Percentiles rank a stretch among this genome's conserved stretches.
These are phyloP conservation scores for Zygoascus biomembranicola DNA, from an alignment of 805 yeast species.

Conservation along the genomic window DNA sequence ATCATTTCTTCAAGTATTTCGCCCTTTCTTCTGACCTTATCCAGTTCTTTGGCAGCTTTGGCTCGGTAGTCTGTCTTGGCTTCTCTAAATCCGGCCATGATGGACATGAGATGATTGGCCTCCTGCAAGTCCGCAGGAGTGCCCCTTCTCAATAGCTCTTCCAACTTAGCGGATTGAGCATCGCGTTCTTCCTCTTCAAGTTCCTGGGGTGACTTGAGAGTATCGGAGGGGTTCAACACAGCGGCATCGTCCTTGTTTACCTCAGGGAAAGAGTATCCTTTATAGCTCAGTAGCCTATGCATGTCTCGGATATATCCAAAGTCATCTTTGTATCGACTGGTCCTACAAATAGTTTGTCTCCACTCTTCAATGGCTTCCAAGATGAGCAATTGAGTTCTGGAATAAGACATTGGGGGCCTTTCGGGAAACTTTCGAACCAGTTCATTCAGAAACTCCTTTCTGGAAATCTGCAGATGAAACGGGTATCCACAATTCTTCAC, in stretches of 20 bases:
- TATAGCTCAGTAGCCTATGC: constrained; percentile 83
- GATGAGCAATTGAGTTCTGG: constrained; percentile 74
- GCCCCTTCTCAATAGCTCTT: constrained; percentile 91
- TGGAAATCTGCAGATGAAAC: constrained; percentile 85
- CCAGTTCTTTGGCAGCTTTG: constrained; percentile 74
- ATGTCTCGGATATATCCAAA: constrained; percentile 87
- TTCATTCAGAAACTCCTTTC: constrained; percentile 91
- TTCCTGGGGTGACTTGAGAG: constrained; percentile 80
- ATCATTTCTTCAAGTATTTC: constrained; percentile 87
- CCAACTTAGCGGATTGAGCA: constrained; percentile 91
- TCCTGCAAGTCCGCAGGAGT: constrained; percentile 92
- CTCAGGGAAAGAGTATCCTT: constrained; percentile 92
- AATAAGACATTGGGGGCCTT: constrained; percentile 79
- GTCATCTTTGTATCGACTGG: constrained; percentile 85
- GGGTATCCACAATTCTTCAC: constrained; percentile 99
- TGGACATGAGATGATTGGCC: constrained; percentile 93
- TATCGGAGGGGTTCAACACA: constrained; percentile 83
- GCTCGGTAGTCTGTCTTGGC: constrained; percentile 64
- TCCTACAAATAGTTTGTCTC: constrained; percentile 90
- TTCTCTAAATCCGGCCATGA: constrained; percentile 97
- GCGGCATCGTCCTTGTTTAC: constrained; percentile 86
- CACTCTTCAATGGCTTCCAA: constrained; percentile 93
- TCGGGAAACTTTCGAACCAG: constrained; percentile 91
- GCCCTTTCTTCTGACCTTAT: constrained; percentile 74
- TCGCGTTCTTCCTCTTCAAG: constrained; percentile 85